Conservation (phyloP, 1,284 basidiomycete species). For the Trametes hirsuta region DNA sequence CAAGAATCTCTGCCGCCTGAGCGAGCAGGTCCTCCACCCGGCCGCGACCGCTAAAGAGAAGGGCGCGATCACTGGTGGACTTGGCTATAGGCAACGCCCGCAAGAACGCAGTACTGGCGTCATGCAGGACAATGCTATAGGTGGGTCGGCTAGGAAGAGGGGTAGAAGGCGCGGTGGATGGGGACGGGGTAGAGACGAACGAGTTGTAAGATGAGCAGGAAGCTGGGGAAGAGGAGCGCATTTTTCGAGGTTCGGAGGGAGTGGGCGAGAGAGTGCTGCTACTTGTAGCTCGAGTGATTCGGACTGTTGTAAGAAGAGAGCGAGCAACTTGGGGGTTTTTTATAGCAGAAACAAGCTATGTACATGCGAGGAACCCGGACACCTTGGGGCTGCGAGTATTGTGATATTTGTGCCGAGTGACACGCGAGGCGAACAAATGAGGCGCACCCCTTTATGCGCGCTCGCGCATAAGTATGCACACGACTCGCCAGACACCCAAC, state of each 20-base stretch:
- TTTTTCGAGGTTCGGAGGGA: neutral
- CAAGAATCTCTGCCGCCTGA: constrained; percentile 24
- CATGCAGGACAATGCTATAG: constrained; percentile 27
- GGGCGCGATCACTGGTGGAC: constrained; percentile 27
- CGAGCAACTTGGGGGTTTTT: constrained; percentile 11
- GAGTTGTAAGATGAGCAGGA: constrained; percentile 18
- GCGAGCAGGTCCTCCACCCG: constrained; percentile 16
- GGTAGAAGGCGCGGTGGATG: constrained; percentile 27
- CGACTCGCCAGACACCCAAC: neutral
- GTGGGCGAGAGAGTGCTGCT: neutral
- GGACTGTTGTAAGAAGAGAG: neutral
- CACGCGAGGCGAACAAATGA: constrained; percentile 3
- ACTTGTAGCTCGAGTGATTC: neutral
- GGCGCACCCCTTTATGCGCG: constrained; percentile 7
- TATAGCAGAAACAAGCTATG: constrained; percentile 20
- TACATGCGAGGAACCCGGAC: constrained; percentile 28
- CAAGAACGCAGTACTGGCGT: constrained; percentile 23
- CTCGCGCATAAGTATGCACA: neutral
- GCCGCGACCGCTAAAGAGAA: constrained; percentile 27
- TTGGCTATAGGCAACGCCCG: constrained; percentile 20
- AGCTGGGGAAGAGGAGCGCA: constrained; percentile 26
- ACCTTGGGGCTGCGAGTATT: constrained; percentile 7
- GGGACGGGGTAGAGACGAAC: constrained; percentile 11
- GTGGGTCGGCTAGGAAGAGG: constrained; percentile 22
- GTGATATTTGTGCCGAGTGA: constrained; percentile 2